Evolutionary conservation across 2,329 filamentous ascomycete genomes (phyloP).

Genomic region (Fusarium veterinarium): DNA sequence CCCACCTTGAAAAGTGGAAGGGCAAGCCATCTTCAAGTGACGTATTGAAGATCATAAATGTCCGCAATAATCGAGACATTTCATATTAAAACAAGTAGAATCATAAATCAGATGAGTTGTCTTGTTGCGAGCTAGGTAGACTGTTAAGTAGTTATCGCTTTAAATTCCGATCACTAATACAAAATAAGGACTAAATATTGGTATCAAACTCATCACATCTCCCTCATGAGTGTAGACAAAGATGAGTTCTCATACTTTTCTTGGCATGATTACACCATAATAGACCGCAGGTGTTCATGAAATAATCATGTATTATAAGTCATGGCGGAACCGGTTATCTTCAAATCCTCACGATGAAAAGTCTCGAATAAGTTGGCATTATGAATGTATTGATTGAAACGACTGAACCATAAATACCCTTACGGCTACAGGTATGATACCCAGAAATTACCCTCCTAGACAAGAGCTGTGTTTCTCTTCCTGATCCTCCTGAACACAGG

Average conservation of each 20-base stretch:
- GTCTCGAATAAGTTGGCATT: neutral
- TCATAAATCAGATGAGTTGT: too few species aligned
- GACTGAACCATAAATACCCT: neutral
- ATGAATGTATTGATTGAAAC: neutral
- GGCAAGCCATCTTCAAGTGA: conserved; percentile 17
- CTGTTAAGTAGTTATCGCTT: too few species aligned
- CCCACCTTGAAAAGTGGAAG: conserved; percentile 38
- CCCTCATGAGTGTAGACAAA: neutral
- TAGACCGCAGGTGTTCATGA: accelerated
- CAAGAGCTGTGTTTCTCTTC: neutral
- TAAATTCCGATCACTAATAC: too few species aligned
- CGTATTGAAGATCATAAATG: conserved; percentile 1
- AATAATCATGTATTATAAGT: too few species aligned
- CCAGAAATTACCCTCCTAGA: neutral
- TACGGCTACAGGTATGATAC: neutral
- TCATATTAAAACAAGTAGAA: neutral
- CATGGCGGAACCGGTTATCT: neutral
- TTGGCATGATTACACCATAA: too few species aligned
- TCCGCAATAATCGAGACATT: neutral
- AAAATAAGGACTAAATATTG: too few species aligned
- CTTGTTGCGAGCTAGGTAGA: too few species aligned
- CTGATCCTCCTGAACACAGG: conserved; percentile 4
- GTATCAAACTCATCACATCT: neutral
- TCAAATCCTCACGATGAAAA: neutral
- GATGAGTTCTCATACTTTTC: neutral